Evolutionary conservation across 306 rosid genomes (phyloP), one percentile per base, ranked within the genome.

Genomic region (Hippophae rhamnoides): DNA sequence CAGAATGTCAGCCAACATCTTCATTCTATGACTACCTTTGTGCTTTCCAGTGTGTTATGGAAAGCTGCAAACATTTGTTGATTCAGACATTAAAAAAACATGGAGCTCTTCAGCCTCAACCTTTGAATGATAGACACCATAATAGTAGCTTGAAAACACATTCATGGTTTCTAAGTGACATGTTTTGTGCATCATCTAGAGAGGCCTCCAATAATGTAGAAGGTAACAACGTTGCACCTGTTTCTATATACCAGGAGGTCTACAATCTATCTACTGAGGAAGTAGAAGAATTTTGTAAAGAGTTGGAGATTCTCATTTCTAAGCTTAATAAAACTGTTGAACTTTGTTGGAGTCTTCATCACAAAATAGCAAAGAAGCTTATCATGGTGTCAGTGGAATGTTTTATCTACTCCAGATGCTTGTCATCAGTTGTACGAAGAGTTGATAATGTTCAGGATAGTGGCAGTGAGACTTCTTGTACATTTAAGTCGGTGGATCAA

Each of bases 271-370:
- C 82, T 62, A 59, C 65, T 25, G 78, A 82, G 62, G 90, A 90
- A 69, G 68, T 90, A 67, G 90, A 76, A 64, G 83, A 84, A 55
- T 72, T 84, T 73, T 72, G 68, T 58, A 73, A 75, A 62, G 86
- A 86, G 63, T 53, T 90, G 41, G 90, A 73, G 74, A 70, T 9
- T 73, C 87, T 90, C 66, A 78, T 90, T 67, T 52, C 63, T 44
- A 81, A 80, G 71, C 86, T 90, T 70, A 71, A 56, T 72, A 73
- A 86, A 54, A 73, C 94, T 18, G 71, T 73, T 69, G 97, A 84
- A 73, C 70, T 67, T 57, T 84, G 95, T 72, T 90, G 94, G 95
- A 80, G 64, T 73, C 86, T 90, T 77, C 95, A 86, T 79, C 86
- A 72, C 59, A 95, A 84, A 68, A 72, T 90, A 49, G 78, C 90